A percentile compares a stretch with the other conserved stretches of the same genome.
phyloP scores from a whole-genome alignment of 2,329 filamentous ascomycete genomes.

The Aspergillus proliferans region DNA sequence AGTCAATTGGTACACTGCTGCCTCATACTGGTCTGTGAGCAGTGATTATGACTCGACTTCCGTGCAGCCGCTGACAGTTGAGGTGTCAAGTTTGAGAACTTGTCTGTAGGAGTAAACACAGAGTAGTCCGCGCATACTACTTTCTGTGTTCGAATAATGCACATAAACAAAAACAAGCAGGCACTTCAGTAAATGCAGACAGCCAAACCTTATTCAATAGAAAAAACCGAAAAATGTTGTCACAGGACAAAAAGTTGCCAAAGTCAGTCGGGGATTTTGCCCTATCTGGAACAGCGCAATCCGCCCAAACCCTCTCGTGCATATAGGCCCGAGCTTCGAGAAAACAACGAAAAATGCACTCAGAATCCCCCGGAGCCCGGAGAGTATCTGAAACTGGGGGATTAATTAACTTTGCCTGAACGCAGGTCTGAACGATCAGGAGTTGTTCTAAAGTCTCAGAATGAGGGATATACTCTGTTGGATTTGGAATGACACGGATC shows the following conservation, averaged over 20 bases:
- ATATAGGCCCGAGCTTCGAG: conserved; percentile 7
- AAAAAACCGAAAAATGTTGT: no score
- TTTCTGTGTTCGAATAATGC: no score
- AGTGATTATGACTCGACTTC: background rate
- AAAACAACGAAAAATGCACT: background rate
- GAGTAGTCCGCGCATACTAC: background rate
- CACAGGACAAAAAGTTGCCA: conserved; percentile 2
- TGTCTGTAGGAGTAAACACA: background rate
- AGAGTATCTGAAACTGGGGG: background rate
- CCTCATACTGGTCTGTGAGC: background rate
- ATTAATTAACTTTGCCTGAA: background rate
- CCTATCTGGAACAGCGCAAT: conserved; percentile 14
- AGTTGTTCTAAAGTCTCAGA: background rate
- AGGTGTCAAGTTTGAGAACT: background rate
- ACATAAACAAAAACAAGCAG: no score
- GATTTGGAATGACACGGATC: background rate
- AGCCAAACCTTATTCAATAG: no score
- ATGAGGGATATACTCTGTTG: background rate
- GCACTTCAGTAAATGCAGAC: no score
- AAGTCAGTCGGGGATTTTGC: conserved; percentile 17
- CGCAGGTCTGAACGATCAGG: background rate
- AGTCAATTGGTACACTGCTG: no score
- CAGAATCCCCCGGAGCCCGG: background rate
- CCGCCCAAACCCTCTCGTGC: background rate
- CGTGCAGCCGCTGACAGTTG: background rate